phyloP scores from a whole-genome alignment of 768 basidiomycete genomes.

The Hirschioporus abietinus region DNA sequence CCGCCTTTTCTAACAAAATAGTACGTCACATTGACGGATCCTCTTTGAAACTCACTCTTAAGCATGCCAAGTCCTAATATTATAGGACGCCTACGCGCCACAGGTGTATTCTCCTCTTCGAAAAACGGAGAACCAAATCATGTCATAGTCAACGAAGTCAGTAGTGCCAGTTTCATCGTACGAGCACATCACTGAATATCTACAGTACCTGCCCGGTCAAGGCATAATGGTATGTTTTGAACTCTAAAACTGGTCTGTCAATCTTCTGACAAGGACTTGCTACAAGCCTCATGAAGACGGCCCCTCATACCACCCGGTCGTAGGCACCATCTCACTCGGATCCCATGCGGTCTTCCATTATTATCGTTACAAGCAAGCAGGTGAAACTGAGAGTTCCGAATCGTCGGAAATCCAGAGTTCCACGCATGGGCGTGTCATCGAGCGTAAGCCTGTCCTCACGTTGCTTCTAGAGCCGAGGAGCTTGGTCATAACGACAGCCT shows the following conservation, averaged over 20 bases:
- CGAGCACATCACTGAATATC: constrained; percentile 10
- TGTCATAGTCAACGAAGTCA: constrained; percentile 81
- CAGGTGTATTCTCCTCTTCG: constrained; percentile 57
- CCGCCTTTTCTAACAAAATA: constrained; percentile 66
- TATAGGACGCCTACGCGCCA: constrained; percentile 58
- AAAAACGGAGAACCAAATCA: constrained; percentile 78
- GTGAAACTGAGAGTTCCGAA: constrained; percentile 7
- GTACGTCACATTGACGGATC: constrained; percentile 34
- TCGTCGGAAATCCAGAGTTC: constrained; percentile 9
- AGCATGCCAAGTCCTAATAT: constrained; percentile 65
- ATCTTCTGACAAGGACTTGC: constrained; percentile 8
- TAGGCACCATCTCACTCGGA: constrained; percentile 85
- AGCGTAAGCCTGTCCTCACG: constrained; percentile 59
- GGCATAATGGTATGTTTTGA: constrained; percentile 76
- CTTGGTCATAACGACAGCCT: constrained; percentile 66
- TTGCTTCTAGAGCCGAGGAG: constrained; percentile 83
- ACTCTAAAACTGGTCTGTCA: constrained; percentile 10
- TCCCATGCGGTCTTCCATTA: constrained; percentile 83
- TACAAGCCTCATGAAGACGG: constrained; percentile 89
- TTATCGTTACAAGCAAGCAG: constrained; percentile 49
- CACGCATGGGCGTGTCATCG: constrained; percentile 46
- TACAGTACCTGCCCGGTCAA: constrained; percentile 79
- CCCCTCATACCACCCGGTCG: constrained; percentile 79
- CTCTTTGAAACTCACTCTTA: constrained; percentile 9
- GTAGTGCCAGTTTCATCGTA: constrained; percentile 14